phyloP scores from a whole-genome alignment of 495 filamentous ascomycete genomes.

The Aspergillus bertholletiae region DNA sequence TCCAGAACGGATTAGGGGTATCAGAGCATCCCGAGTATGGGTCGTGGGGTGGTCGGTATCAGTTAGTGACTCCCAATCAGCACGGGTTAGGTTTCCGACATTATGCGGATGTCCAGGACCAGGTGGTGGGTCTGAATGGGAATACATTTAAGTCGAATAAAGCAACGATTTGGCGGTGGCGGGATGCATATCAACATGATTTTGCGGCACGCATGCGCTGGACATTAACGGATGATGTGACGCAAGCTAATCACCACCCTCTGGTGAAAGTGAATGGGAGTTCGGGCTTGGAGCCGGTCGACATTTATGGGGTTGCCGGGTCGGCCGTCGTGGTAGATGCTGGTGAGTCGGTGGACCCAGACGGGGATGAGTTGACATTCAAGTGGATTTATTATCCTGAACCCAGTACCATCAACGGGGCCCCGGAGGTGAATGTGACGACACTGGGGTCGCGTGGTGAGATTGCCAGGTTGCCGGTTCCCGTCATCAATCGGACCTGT shows the following conservation, averaged over 20 bases:
- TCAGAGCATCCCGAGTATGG: conserved; percentile 29
- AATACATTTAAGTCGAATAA: conserved; percentile 23
- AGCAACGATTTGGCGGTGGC: conserved; percentile 46
- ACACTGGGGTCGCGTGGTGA: not conserved
- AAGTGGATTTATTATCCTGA: conserved; percentile 41
- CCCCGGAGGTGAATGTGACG: conserved; percentile 16
- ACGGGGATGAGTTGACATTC: conserved; percentile 30
- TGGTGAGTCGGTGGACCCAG: conserved; percentile 31
- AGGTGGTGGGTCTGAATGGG: conserved; percentile 25
- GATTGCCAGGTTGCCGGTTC: conserved; percentile 25
- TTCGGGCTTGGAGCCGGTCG: conserved; percentile 20
- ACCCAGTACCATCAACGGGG: conserved; percentile 29
- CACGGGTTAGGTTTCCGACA: conserved; percentile 26
- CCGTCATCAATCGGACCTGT: conserved; percentile 21
- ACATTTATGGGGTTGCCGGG: conserved; percentile 24
- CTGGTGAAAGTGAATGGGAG: conserved; percentile 35
- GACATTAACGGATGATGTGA: conserved; percentile 23
- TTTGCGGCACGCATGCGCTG: conserved; percentile 45
- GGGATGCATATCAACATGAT: conserved; percentile 41
- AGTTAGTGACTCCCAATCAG: not conserved
- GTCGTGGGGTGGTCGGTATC: conserved; percentile 9
- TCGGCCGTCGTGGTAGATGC: conserved; percentile 31
- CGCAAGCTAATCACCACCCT: conserved; percentile 32
- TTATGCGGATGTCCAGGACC: conserved; percentile 29
- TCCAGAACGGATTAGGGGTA: conserved; percentile 41